Evolutionary conservation across 306 rosid species (phyloP).

Genomic region (Castanopsis chinensis): DNA sequence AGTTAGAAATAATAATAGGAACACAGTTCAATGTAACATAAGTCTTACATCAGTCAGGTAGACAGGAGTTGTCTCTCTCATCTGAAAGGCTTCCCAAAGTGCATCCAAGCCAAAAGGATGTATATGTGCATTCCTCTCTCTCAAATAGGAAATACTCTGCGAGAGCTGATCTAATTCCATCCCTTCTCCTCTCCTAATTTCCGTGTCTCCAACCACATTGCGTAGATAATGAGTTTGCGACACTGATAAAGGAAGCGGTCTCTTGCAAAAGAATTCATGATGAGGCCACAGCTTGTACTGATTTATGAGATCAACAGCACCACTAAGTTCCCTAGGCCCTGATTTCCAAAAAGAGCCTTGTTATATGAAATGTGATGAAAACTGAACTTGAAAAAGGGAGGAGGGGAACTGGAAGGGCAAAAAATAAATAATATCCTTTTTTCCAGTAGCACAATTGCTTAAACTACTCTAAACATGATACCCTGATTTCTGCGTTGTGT

Average conservation of each 20-base stretch:
- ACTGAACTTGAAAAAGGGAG: not conserved
- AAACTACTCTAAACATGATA: too few relatives aligned
- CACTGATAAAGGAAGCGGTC: constrained; percentile 31
- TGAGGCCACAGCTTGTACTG: constrained; percentile 30
- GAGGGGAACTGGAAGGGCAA: not conserved
- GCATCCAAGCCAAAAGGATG: constrained; percentile 24
- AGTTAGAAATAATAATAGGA: not conserved
- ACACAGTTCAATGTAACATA: not conserved
- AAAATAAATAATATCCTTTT: not conserved
- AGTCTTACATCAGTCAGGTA: constrained; percentile 26
- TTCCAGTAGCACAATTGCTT: not conserved
- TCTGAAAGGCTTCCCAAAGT: constrained; percentile 24
- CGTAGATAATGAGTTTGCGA: constrained; percentile 32
- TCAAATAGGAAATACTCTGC: not conserved
- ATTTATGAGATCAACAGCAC: constrained; percentile 32
- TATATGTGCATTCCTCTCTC: constrained; percentile 7
- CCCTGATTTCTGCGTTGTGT: too few relatives aligned
- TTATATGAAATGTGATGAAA: not conserved
- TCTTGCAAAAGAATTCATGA: constrained; percentile 29
- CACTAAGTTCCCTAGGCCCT: constrained; percentile 38
- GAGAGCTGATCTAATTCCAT: constrained; percentile 37
- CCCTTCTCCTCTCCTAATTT: constrained; percentile 38
- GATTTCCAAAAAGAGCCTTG: not conserved
- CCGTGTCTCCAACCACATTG: constrained; percentile 40
- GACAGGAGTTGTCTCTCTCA: constrained; percentile 30